Evolutionary conservation across 495 filamentous ascomycete genomes (phyloP).

Genomic region (Symbiotaphrina buchneri): DNA sequence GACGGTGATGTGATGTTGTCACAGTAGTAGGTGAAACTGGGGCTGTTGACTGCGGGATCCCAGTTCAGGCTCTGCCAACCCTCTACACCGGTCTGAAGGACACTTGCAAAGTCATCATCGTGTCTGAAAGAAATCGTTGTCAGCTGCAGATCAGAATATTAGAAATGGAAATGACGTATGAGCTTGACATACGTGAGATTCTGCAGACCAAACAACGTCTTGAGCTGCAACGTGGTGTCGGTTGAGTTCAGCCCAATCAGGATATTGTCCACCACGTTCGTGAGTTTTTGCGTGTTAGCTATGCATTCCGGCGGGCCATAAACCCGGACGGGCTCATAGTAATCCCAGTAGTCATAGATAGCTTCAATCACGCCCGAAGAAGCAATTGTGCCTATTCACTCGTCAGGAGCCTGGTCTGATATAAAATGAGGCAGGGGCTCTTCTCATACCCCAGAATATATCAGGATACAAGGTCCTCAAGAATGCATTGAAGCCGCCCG

Average conservation of each 20-base stretch:
- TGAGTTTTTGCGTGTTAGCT: slow-evolving; percentile 27
- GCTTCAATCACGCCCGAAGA: slow-evolving; percentile 50
- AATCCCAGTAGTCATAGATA: slow-evolving; percentile 50
- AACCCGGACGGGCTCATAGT: slow-evolving; percentile 39
- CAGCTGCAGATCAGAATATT: no score
- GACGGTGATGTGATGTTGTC: no score
- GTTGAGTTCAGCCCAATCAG: slow-evolving; percentile 26
- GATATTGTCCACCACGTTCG: slow-evolving; percentile 40
- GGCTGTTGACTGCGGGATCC: no score
- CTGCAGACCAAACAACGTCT: slow-evolving; percentile 31
- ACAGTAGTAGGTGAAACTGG: no score
- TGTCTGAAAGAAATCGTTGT: no score
- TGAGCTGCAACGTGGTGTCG: slow-evolving; percentile 25
- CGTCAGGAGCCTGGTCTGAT: slow-evolving; percentile 1
- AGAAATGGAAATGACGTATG: no score
- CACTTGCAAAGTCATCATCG: no score
- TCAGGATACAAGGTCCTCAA: slow-evolving; percentile 45
- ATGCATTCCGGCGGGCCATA: slow-evolving; percentile 33
- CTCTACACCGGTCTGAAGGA: no score
- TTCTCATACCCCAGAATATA: slow-evolving; percentile 29
- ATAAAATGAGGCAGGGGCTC: not conserved
- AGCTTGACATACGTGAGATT: slow-evolving; percentile 30
- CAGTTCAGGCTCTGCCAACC: no score
- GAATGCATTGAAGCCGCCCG: slow-evolving; percentile 50
- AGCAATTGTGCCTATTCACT: slow-evolving; percentile 26